These are phyloP conservation scores for Meyerozyma athensensis DNA, from an alignment of 1,139 yeast genomes.

Conservation along the genomic window DNA sequence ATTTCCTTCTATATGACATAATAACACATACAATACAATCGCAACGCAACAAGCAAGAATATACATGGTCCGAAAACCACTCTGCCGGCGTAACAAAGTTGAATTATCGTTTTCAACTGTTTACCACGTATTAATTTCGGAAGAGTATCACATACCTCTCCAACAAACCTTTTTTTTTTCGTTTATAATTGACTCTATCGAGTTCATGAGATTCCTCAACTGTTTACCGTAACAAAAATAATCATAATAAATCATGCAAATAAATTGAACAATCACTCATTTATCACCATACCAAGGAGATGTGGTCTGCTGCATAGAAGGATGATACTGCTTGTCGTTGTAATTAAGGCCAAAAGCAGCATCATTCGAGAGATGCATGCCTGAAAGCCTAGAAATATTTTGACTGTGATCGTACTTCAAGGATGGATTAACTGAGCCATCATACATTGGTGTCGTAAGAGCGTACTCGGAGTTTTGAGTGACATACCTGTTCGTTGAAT, in stretches of 20 bases:
- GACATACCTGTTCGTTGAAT: constrained; percentile 2
- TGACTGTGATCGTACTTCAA: not conserved
- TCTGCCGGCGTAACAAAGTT: too few species aligned
- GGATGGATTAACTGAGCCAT: not conserved
- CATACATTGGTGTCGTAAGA: not conserved
- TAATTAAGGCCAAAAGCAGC: not conserved
- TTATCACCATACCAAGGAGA: not conserved
- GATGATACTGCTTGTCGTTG: not conserved
- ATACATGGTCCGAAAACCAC: not conserved
- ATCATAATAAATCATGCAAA: not conserved
- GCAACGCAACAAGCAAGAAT: not conserved
- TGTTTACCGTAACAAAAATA: constrained; percentile 1
- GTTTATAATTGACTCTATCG: not conserved
- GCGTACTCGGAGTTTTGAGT: not conserved
- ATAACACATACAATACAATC: constrained; percentile 3
- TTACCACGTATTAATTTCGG: too few species aligned
- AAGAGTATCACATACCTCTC: too few species aligned
- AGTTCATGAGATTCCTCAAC: not conserved
- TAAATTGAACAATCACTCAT: not conserved
- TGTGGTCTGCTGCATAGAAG: not conserved
- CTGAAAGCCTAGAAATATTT: not conserved
- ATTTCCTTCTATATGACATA: constrained; percentile 1
- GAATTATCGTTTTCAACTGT: too few species aligned
- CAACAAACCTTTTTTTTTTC: not conserved
- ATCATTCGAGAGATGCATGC: not conserved